These are phyloP conservation scores for Dactylellina drechsleri DNA, from an alignment of 2,329 filamentous ascomycete genomes.

Conservation along the genomic window DNA sequence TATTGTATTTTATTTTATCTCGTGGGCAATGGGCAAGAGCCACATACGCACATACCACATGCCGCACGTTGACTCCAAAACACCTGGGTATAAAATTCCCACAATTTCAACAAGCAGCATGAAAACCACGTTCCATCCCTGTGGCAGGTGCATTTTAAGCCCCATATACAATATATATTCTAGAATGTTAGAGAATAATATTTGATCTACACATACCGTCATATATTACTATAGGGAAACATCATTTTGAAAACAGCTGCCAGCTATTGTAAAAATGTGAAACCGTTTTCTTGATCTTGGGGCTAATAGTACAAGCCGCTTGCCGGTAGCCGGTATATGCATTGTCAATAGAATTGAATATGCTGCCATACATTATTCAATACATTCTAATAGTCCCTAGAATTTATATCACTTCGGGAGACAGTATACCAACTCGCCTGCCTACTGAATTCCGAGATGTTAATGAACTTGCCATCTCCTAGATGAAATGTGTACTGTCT, in stretches of 20 bases:
- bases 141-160: constrained; percentile 29
- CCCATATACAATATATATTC: constrained; percentile 32
- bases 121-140: constrained; percentile 41
- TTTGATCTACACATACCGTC: constrained; percentile 37
- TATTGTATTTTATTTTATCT: too few relatives aligned
- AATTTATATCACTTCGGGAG: constrained; percentile 18
- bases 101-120: constrained; percentile 51
- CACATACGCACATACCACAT: constrained; percentile 2
- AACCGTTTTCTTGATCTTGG: neutral
- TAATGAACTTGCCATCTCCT: neutral
- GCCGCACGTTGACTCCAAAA: constrained; percentile 20
- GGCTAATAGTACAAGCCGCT: neutral
- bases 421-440: neutral
- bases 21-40: too few relatives aligned
- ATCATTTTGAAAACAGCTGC: too few relatives aligned
- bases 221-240: constrained; percentile 22
- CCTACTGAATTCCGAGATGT: too few relatives aligned
- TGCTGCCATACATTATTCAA: neutral
- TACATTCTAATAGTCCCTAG: constrained; percentile 13
- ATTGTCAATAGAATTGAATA: neutral
- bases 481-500: constrained; percentile 10
- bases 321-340: neutral
- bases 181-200: constrained; percentile 27
- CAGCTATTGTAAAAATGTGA: constrained; percentile 4
- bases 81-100: constrained; percentile 34